Evolutionary conservation across 2,329 filamentous ascomycete genomes (phyloP).

Genomic region (Diaporthe capsici): DNA sequence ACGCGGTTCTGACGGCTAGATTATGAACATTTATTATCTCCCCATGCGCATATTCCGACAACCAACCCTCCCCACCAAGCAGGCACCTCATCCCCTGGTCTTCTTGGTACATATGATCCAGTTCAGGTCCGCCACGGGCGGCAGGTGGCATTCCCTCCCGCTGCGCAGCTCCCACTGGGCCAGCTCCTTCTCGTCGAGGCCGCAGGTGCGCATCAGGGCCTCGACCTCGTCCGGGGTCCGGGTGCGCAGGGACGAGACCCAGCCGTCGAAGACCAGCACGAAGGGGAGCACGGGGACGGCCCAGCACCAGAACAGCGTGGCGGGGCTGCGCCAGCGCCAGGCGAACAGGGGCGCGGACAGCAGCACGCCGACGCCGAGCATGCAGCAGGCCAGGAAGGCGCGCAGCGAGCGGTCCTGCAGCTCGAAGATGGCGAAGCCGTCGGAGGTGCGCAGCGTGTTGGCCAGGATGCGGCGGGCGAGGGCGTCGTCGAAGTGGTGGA

Average conservation of each 20-base stretch:
- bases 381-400: conserved; percentile 66
- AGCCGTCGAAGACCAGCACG: conserved; percentile 77
- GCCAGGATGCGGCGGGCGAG: conserved; percentile 72
- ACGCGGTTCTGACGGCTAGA: not conserved
- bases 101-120: conserved; percentile 66
- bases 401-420: conserved; percentile 75
- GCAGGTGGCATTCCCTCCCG: conserved; percentile 62
- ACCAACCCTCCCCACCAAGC: not conserved
- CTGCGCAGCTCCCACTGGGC: conserved; percentile 64
- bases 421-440: conserved; percentile 81
- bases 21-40: not conserved
- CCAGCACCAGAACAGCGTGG: conserved; percentile 76
- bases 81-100: not conserved
- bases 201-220: conserved; percentile 68
- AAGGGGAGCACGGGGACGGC: conserved; percentile 76
- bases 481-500: conserved; percentile 81
- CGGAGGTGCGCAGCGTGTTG: conserved; percentile 74
- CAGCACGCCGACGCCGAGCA: conserved; percentile 67
- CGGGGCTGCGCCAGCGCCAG: conserved; percentile 65
- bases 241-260: conserved; percentile 76
- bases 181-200: conserved; percentile 53
- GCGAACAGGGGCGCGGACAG: conserved; percentile 67
- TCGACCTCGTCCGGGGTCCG: conserved; percentile 77
- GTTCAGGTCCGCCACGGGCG: conserved; percentile 64
- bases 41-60: not conserved